Conservation (phyloP, 2,329 filamentous ascomycete species). For the Calonectria naviculata region DNA sequence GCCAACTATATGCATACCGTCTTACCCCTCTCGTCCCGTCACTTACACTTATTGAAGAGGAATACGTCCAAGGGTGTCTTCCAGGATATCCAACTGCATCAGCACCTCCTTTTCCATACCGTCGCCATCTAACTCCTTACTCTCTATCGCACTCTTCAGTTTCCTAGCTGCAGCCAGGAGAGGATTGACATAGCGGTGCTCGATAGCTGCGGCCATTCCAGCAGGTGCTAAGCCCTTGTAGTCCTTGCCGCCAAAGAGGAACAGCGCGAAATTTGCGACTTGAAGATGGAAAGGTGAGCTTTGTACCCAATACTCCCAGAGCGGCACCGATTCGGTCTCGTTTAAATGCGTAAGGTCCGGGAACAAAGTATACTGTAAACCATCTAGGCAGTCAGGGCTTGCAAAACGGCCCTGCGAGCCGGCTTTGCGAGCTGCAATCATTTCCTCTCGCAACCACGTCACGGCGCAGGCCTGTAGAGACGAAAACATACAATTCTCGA, state of each 20-base stretch:
- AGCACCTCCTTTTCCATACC: constrained; percentile 42
- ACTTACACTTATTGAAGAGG: constrained; percentile 47
- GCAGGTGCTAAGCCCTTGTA: constrained; percentile 62
- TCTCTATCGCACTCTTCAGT: constrained; percentile 45
- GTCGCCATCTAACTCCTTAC: constrained; percentile 46
- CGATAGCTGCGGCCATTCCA: constrained; percentile 67
- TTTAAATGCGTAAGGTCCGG: constrained; percentile 63
- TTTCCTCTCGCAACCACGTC: constrained; percentile 72
- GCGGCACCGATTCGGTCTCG: constrained; percentile 52
- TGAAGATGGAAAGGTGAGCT: constrained; percentile 68
- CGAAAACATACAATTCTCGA: constrained; percentile 74
- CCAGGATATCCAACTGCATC: constrained; percentile 55
- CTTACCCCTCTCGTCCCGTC: neutral
- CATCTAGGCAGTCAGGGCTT: constrained; percentile 65
- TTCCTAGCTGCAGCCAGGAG: constrained; percentile 56
- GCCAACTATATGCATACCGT: constrained; percentile 4
- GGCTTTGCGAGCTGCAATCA: constrained; percentile 57
- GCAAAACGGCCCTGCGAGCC: constrained; percentile 56
- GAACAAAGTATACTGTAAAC: constrained; percentile 71
- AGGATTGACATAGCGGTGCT: constrained; percentile 68
- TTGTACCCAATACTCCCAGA: constrained; percentile 64
- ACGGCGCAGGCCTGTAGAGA: constrained; percentile 72
- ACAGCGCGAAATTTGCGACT: constrained; percentile 70
- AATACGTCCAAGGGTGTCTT: constrained; percentile 54
- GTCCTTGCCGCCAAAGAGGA: constrained; percentile 60